Base-by-base conservation (phyloP, 2,329 filamentous ascomycete species). In the Calonectria fujianensis region DNA sequence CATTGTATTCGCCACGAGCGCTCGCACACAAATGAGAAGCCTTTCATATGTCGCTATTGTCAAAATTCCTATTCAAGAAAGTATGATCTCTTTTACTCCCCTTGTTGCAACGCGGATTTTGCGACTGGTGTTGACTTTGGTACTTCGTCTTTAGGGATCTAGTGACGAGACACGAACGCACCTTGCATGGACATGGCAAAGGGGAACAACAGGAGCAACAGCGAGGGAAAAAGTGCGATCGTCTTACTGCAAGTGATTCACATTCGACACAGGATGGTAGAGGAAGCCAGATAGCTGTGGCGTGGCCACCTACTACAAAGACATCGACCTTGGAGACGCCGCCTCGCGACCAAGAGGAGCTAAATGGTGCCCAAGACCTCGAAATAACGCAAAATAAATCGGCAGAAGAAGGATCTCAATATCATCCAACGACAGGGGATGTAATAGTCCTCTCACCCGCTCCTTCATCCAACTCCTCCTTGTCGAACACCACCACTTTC, bases 1-100 rank as follows among this genome's bases (percentile, higher is more conserved):
- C 76, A 77, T 27, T 76, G 76, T 64, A 67, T 76, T 20, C 76
- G 76, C 48, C 76, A 77, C 71, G 76, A 76, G 63, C 76, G 74
- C 50, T 74, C 48, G 14, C 76, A 77, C 32, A 77, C 76, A 1
- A 66, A 69, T 14, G 76, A 77, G 9, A 77, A 77, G 69, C 76
- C 76, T 0, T 77, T 77, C 41, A 29, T 41, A 4, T 77, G 76
- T 67, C 74, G 74, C 20, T 77, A 74, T 31, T 77, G 76, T 24
- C 24, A 29, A 24, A 77, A 77, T 27, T 59, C 74, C 1, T 77
- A 77, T 70, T 72, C 74, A 8, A 52, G 75, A 27, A 77, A 77
- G 75, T 77, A 39, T 16, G 48, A 1, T 48, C 45, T 18, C 11
- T 9, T 4, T 7, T 18, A 3, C 27, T 3, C n/a, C 6, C 24